Evolutionary conservation across 1,139 yeast species (phyloP).

Genomic region (Diutina siamensis): DNA sequence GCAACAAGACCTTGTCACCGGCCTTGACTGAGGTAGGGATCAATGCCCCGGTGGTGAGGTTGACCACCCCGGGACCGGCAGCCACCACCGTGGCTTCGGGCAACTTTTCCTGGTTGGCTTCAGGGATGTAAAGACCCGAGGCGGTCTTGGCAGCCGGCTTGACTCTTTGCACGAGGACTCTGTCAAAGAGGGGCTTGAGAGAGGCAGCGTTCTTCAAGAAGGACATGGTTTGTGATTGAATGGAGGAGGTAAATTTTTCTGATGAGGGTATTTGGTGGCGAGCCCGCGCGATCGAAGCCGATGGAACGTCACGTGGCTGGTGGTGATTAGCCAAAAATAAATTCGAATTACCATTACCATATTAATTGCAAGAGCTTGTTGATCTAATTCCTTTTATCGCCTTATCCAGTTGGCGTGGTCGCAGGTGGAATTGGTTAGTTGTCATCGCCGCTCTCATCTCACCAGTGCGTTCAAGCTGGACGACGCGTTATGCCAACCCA

Average conservation of each 20-base stretch:
- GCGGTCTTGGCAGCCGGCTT: conserved; percentile 91
- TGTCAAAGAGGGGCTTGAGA: conserved; percentile 86
- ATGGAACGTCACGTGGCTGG: not conserved
- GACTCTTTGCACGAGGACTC: conserved; percentile 88
- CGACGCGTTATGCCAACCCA: conserved; percentile 2
- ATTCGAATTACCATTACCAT: too few species aligned
- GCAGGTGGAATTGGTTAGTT: too few species aligned
- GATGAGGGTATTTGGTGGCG: not conserved
- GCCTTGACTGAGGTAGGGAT: conserved; percentile 65
- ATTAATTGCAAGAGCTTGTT: too few species aligned
- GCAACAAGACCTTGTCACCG: conserved; percentile 91
- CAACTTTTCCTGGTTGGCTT: conserved; percentile 88
- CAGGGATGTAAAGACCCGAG: conserved; percentile 92
- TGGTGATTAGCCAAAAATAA: too few species aligned
- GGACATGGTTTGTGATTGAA: conserved; percentile 18
- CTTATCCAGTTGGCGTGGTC: too few species aligned
- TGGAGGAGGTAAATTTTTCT: not conserved
- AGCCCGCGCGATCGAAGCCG: not conserved
- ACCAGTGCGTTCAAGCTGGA: not conserved
- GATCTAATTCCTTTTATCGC: too few species aligned
- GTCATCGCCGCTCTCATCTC: too few species aligned
- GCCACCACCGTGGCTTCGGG: conserved; percentile 74
- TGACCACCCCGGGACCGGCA: conserved; percentile 73
- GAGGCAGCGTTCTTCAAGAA: conserved; percentile 77
- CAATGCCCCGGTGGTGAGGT: conserved; percentile 50